Conservation (phyloP, 331 rosid species). For the Malus hybrid region DNA sequence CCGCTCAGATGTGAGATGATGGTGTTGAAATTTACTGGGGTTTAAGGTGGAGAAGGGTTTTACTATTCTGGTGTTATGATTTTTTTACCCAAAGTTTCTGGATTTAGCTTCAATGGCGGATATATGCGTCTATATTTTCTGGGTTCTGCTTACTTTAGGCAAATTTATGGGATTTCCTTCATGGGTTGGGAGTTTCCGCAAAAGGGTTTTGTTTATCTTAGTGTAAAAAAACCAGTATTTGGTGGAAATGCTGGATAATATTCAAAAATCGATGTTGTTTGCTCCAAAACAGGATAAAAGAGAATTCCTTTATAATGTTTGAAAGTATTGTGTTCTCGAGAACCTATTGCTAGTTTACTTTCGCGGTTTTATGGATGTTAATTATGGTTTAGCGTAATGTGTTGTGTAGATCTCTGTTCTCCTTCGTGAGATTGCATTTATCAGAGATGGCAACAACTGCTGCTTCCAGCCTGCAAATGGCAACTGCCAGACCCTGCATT, state of each 20-base stretch:
- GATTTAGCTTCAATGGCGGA: background rate
- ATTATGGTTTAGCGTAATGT: background rate
- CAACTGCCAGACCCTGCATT: slow-evolving; percentile 46
- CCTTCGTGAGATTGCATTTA: slow-evolving; percentile 12
- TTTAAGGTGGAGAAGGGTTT: background rate
- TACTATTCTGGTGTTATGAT: background rate
- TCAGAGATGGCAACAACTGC: slow-evolving; percentile 56
- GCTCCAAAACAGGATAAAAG: background rate
- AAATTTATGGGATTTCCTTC: background rate
- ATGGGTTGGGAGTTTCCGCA: background rate
- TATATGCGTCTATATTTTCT: background rate
- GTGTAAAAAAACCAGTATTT: background rate
- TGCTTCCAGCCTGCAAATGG: slow-evolving; percentile 57
- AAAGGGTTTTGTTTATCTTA: background rate
- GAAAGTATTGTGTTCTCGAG: background rate
- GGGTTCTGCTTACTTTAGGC: background rate
- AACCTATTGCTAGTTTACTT: background rate
- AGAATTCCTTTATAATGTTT: background rate
- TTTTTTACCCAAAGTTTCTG: background rate
- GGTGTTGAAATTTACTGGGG: background rate
- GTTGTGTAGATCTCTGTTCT: slow-evolving; percentile 5
- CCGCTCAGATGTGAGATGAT: background rate
- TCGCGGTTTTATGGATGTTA: background rate
- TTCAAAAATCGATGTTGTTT: background rate
- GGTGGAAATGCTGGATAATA: background rate